Conservation (phyloP, 1,284 basidiomycete genomes). For the Naganishia sp. region DNA sequence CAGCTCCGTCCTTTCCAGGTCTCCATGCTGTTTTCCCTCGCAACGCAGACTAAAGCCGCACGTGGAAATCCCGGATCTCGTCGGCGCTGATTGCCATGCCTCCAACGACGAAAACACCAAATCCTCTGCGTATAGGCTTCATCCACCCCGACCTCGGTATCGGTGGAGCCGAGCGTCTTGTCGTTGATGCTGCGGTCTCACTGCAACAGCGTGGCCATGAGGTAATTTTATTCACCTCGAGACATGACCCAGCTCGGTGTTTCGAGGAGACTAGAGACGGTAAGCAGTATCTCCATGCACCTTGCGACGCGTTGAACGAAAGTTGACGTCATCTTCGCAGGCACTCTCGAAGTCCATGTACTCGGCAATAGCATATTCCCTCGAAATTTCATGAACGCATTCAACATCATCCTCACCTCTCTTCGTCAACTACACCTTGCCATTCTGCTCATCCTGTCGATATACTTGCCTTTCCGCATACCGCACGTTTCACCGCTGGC, state of each 20-base stretch:
- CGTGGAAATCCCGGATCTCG: background rate
- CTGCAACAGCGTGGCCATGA: slow-evolving; percentile 80
- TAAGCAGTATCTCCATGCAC: slow-evolving; percentile 47
- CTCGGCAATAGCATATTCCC: slow-evolving; percentile 71
- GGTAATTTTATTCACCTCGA: slow-evolving; percentile 91
- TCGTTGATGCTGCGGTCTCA: slow-evolving; percentile 92
- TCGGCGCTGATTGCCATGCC: background rate
- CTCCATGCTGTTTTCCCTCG: too few species aligned
- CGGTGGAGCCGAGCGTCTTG: slow-evolving; percentile 89
- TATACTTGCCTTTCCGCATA: slow-evolving; percentile 44
- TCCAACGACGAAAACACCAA: background rate
- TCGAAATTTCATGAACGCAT: slow-evolving; percentile 69
- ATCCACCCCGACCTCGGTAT: slow-evolving; percentile 95
- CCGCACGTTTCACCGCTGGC: slow-evolving; percentile 45
- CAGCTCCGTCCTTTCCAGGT: background rate
- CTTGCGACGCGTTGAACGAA: background rate
- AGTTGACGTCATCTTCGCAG: slow-evolving; percentile 54
- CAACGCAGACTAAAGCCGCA: background rate
- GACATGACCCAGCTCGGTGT: slow-evolving; percentile 80
- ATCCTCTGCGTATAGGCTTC: slow-evolving; percentile 68
- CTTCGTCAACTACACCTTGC: slow-evolving; percentile 81
- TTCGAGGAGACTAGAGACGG: slow-evolving; percentile 90
- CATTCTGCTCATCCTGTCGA: slow-evolving; percentile 61
- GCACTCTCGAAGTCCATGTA: slow-evolving; percentile 78
- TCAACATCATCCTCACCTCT: slow-evolving; percentile 89